Base-by-base conservation (phyloP, 2,329 filamentous ascomycete species). In the Knufia petricola region DNA sequence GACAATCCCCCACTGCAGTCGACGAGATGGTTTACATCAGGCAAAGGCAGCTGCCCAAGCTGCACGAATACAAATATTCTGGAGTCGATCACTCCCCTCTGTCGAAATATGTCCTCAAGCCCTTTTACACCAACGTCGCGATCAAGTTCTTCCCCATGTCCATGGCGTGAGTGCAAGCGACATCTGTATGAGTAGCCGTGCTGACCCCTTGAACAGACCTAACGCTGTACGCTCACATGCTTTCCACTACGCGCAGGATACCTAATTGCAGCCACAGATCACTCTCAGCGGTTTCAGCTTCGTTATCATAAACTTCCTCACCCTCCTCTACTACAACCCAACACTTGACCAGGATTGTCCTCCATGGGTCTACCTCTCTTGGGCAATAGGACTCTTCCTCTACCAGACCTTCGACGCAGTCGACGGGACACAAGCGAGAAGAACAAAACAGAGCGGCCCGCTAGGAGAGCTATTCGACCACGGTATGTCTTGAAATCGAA, bases 341-440 rank as follows among this genome's bases (percentile, higher is more conserved):
- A 85, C 79, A 0, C 76, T 98, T 41, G 89, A 96, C 68, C 83
- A 87, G 66, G 87, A 98, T 65, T 96, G 90, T 64, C 92, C 92
- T 8, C 65, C 79, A 1, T 98, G 92, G 92, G 90, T 98, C 13
- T 98, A 98, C 72, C 85, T 84, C 57, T 85, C 81, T 61, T 98
- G 89, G 86, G 84, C 89, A 3, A 67, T 85, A 26, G 92, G 92
- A 1, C 70, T 98, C 57, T 95, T 96, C 65, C 67, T 96, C 45
- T 98, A 98, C 68, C 92, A 98, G 76, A 96, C 90, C 1, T 95
- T 98, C 69, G 92, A 98, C 68, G 92, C 90, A 1, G 88, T 96
- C 21, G 92, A 98, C 68, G 92, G 92, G 46, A 78, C 84, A 24
- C 92, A 98, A 66, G 92, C 92, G 49, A 81, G 90, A 61, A 82